Conservation (phyloP, 345 rosid genomes). For the Brassica juncea region DNA sequence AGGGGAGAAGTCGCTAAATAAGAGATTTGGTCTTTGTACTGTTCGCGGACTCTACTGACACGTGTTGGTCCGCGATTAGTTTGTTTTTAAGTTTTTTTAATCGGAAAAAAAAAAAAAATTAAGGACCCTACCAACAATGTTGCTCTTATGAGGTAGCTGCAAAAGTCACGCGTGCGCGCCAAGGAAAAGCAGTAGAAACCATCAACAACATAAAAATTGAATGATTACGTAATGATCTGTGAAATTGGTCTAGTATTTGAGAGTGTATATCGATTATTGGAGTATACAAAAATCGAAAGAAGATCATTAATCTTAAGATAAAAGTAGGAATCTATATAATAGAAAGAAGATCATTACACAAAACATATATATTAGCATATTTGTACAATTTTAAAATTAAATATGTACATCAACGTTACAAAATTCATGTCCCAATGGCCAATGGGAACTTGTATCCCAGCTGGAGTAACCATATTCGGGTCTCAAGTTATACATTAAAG, state of each 20-base stretch:
- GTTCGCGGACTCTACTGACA: too few species aligned
- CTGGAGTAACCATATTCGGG: background rate
- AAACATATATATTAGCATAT: background rate
- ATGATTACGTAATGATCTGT: background rate
- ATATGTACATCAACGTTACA: background rate
- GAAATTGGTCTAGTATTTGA: background rate
- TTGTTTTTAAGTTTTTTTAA: too few species aligned
- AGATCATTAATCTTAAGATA: background rate
- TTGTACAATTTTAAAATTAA: background rate
- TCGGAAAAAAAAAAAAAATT: background rate
- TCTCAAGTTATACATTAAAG: background rate
- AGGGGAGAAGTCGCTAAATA: too few species aligned
- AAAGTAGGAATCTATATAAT: too few species aligned
- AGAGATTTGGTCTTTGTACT: too few species aligned
- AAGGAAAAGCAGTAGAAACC: constrained; percentile 5
- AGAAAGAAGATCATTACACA: too few species aligned
- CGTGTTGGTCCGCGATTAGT: too few species aligned
- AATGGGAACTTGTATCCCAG: background rate
- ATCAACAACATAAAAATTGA: constrained; percentile 1
- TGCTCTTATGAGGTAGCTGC: too few species aligned
- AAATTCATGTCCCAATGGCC: background rate
- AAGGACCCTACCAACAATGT: too few species aligned
- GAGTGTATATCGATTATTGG: background rate
- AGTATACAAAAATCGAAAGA: background rate
- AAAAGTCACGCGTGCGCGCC: constrained; percentile 1